Base-by-base conservation (phyloP, 1,284 basidiomycete genomes). In the Ustilago trichophora region DNA sequence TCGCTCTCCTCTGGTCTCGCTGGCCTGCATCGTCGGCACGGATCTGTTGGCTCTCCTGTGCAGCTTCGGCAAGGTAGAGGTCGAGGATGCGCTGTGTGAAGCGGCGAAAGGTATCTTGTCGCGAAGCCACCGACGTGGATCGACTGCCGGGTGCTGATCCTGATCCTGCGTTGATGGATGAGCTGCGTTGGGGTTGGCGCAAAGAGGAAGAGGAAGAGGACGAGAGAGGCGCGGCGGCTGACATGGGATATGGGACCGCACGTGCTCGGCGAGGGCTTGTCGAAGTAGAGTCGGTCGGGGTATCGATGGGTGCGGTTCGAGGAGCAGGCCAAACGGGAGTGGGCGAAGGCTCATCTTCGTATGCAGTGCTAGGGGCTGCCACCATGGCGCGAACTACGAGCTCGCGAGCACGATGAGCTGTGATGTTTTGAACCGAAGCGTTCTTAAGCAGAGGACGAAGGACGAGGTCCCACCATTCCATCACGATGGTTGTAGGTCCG, bases 381-480 rank as follows among this genome's bases (percentile, higher is more conserved):
- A 58, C 41, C 73, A 80, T 75, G 46, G 72, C 62, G 16, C 46
- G 48, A 9, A 76, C 67, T 22, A 70, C 68, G 36, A 81, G 74
- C 22, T 68, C 51, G 6, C 71, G 54, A 1, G 75, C 76, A 15
- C 71, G 60, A 16, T 58, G 60, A 22, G 63, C 67, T 10, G 71
- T 60, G 21, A 52, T 59, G 41, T 57, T 58, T 25, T 63, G 43
- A 6, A 72, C 52, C n/a, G 55, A 45, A 0, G 60, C 46, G 22
- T 64, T 64, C 38, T 76, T 68, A 35, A 81, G 66, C 11, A 77
- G 41, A 21, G 78, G 79, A 10, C 69, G 58, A 10, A 81, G 49
- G 10, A 78, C 51, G 24, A 71, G 60, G 27, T 77, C 76, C 72
- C 75, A 79, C 79, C 79, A 81, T 37, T 75, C 62, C 49, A 67